Base-by-base conservation (phyloP, 495 filamentous ascomycete species). In the Lophium mytilinum region DNA sequence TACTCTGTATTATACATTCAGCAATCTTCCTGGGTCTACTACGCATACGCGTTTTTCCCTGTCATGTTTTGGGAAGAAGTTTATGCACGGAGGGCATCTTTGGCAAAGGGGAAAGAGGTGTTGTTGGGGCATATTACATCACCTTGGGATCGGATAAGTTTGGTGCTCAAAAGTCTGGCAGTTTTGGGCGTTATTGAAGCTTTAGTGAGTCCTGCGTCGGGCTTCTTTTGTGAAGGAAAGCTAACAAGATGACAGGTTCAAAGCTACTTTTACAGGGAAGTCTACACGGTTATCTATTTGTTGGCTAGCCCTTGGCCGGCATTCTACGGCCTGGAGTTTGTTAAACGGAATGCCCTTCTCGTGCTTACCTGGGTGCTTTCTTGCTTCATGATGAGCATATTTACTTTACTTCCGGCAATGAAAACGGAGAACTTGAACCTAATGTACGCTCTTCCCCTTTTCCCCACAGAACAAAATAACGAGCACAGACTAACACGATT, bases 11-110 rank as follows among this genome's bases (percentile, higher is more conserved):
- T 99, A 42, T 72, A 83, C 53, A 76, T 89, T 53, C 91, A 94
- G 37, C 78, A 81, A 34, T 92, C 90, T 2, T 83, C 92, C 0
- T 76, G 79, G 61, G 88, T 87, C 5, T 99, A 97, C 68, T 97
- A 97, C 62, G 84, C 84, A 21, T 99, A 97, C 67, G 90, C 82
- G 5, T 77, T 92, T 61, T 99, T 97, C 69, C 92, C 94, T 0
- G 82, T 93, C 1, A 81, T 84, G 45, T 96, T 99, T 76, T 99
- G 94, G 93, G 91, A 96, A 67, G 94, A 95, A 64, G 90, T 97
- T 0, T 89, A 87, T 68, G 89, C 87, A 3, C 81, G 89, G 9
- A 76, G 90, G 45, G 78, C 79, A 49, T 83, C 88, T 51, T 65
- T 96, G 42, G 59, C 70, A 45, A 77, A 84, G 57, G 93, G 90